Base-by-base conservation (phyloP, 805 yeast genomes). In the Tetrapisispora nanseiensis region DNA sequence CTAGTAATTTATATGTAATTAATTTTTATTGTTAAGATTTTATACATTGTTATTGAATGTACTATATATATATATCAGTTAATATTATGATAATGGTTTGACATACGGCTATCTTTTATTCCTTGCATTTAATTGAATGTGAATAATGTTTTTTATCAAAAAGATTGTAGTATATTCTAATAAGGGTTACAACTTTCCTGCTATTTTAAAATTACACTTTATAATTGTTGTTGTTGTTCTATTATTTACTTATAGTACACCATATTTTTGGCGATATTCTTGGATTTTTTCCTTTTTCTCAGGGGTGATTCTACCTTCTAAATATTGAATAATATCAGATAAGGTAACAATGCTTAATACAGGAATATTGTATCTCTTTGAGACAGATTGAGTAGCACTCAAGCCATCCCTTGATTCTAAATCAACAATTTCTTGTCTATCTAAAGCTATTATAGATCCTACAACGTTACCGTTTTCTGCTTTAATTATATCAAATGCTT, bases 341-440 rank as follows among this genome's bases (percentile, higher is more conserved):
- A 92, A 72, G 33, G 76, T 71, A 31, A 87, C 87, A 52, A 92
- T 89, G 39, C 83, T 76, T 43, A 83, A 63, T 20, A 92, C 95
- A 2, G 97, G 97, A 43, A 90, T 83, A 31, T 73, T 72, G 59
- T 80, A 82, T 57, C 72, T 75, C 55, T 77, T 69, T 40, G 84
- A 68, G 22, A 90, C 92, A 19, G 79, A 78, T 59, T 81, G 82
- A 5, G 95, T 85, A 37, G 97, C 95, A 51, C 92, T 81, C 52
- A 70, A 62, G 24, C 56, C 52, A 39, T 61, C 62, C 27, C 56
- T 52, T 33, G 56, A 59, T 33, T 71, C 71, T 32, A 79, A 70
- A 52, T 78, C 82, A 29, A 84, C 81, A 38, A 92, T 80, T 68
- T 92, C 98, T 70, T 89, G 95, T 71, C 98, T 81, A 64, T 92